These are phyloP conservation scores for Ganoderma sinense DNA, from an alignment of 1,284 basidiomycete species.

Conservation along the genomic window DNA sequence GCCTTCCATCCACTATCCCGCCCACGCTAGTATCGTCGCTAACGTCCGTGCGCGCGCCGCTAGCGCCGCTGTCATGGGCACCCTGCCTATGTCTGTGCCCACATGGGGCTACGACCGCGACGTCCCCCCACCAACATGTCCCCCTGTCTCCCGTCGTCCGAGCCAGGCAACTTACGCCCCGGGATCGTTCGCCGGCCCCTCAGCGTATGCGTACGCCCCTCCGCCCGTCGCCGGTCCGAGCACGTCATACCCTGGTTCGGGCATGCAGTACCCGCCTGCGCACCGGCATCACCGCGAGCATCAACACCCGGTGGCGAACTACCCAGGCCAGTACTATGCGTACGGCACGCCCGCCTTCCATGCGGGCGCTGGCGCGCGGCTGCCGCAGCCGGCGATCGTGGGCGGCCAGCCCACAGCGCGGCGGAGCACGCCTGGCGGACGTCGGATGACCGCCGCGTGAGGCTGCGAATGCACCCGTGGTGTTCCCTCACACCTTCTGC, in stretches of 20 bases:
- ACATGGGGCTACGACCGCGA: slow-evolving; percentile 31
- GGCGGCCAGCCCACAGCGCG: slow-evolving; percentile 13
- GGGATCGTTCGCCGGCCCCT: not conserved
- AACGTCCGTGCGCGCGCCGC: slow-evolving; percentile 19
- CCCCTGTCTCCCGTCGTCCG: slow-evolving; percentile 6
- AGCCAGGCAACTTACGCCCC: not conserved
- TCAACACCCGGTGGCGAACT: slow-evolving; percentile 5
- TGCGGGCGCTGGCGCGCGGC: not conserved
- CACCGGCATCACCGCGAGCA: not conserved
- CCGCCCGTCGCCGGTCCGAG: slow-evolving; percentile 11
- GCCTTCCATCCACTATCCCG: slow-evolving; percentile 3
- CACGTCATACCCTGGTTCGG: slow-evolving; percentile 4
- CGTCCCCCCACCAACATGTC: slow-evolving; percentile 23
- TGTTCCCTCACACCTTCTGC: not conserved
- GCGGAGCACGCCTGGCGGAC: slow-evolving; percentile 21
- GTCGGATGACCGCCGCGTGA: slow-evolving; percentile 30
- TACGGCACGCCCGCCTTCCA: slow-evolving; percentile 7
- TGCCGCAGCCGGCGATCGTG: slow-evolving; percentile 13
- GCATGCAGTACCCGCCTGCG: slow-evolving; percentile 11
- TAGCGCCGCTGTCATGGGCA: slow-evolving; percentile 18
- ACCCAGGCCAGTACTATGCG: slow-evolving; percentile 9
- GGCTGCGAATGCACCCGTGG: slow-evolving; percentile 13
- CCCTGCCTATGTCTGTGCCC: slow-evolving; percentile 14
- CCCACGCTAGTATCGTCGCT: slow-evolving; percentile 11
- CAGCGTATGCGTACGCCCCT: slow-evolving; percentile 16